Evolutionary conservation across 306 rosid species (phyloP).

Genomic region (Cajanus cajan): DNA sequence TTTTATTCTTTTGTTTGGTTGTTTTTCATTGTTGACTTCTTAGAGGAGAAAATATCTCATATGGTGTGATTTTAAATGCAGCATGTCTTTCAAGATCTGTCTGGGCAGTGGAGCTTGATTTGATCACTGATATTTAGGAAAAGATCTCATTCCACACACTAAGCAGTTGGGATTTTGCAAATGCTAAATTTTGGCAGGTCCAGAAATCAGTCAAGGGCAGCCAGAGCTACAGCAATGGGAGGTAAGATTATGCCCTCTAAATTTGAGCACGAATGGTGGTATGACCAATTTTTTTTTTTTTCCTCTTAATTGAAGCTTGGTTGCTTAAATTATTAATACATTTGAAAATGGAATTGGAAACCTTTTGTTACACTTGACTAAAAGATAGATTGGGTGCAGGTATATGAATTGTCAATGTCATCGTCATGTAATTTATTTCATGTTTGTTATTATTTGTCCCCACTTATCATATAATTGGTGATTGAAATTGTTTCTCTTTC

Average conservation of each 20-base stretch:
- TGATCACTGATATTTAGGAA: conserved; percentile 40
- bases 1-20: neutral
- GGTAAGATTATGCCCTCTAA: conserved; percentile 44
- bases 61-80: conserved; percentile 40
- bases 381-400: neutral
- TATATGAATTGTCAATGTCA: neutral
- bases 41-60: conserved; percentile 21
- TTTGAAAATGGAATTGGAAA: conserved; percentile 21
- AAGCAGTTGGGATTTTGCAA: conserved; percentile 32
- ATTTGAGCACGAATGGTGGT: neutral
- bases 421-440: neutral
- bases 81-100: conserved; percentile 37
- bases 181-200: conserved; percentile 74
- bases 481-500: conserved; percentile 3
- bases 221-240: conserved; percentile 71
- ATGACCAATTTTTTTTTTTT: neutral
- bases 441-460: neutral
- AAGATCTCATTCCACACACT: conserved; percentile 22
- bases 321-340: conserved; percentile 17
- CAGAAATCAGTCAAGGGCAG: conserved; percentile 65
- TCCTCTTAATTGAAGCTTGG: neutral
- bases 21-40: conserved; percentile 1
- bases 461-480: neutral
- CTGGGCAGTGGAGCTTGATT: conserved; percentile 33
- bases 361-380: conserved; percentile 5